Evolutionary conservation across 768 basidiomycete species (phyloP), one percentile per base, ranked within the genome.

Genomic region (Cyclocybe cylindracea): DNA sequence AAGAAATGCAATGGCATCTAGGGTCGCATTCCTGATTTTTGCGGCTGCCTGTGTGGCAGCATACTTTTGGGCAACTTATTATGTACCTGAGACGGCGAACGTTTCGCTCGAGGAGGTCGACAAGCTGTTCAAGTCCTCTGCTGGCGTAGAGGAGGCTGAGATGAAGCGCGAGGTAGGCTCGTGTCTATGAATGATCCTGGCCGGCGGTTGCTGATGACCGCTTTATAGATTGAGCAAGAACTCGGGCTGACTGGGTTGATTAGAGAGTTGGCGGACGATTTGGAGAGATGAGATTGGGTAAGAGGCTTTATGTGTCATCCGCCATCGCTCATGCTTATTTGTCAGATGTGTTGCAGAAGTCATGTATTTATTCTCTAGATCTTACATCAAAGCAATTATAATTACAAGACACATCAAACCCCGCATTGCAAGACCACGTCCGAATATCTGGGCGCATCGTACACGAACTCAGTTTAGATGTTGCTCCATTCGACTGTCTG

Each of bases 41-140:
- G 73, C 84, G 0, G 64, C 70, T 10, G 83, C 88, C 2, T 91
- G 87, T 62, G 76, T 83, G 46, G 56, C 76, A 9, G 89, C 82
- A 0, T 87, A 87, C 56, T 55, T 90, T 38, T 92, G 90, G 89
- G 75, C 85, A 24, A 86, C 81, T 4, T 75, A 82, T 52, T 48
- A 70, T 52, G 84, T 92, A 0, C 90, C 89, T 2, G 89, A 92
- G 70, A 92, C 89, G 10, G 87, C 87, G 24, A 84, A 85, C 53
- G 71, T 89, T 3, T 83, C 88, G 6, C 67, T 91, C 1, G 90
- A 92, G 58, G 88, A 89, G 63, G 83, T 91, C 43, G 89, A 92
- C 61, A 74, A 67, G 6, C 68, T 90, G 9, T 91, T 91, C 59
- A 74, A 73, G 37, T 80, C 82, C 1, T 71, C 77, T n/a, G 83